Evolutionary conservation across 2,329 filamentous ascomycete genomes (phyloP).

Genomic region (Fonsecaea erecta): DNA sequence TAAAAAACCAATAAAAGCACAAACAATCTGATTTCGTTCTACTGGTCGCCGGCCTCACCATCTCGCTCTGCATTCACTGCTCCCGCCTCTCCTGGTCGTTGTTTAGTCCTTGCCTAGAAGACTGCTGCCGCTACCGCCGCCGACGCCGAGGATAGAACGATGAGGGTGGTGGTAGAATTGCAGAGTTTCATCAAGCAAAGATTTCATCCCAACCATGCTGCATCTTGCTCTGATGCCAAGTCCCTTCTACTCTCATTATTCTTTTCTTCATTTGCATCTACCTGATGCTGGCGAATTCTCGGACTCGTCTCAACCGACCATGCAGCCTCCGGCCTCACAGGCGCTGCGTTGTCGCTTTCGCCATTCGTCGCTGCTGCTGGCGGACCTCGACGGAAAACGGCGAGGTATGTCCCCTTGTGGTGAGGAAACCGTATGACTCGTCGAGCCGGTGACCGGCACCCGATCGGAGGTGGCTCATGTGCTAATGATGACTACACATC

Average conservation of each 20-base stretch:
- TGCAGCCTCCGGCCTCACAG: not conserved
- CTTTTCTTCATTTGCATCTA: not conserved
- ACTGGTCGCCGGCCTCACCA: not conserved
- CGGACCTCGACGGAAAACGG: conserved; percentile 1
- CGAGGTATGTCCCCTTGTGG: conserved; percentile 1
- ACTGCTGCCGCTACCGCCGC: not conserved
- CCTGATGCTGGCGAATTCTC: not conserved
- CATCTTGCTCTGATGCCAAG: not conserved
- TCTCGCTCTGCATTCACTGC: not conserved
- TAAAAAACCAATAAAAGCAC: not conserved
- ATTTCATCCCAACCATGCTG: not conserved
- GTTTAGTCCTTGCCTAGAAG: not conserved
- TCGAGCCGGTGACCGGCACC: not conserved
- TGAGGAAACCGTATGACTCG: not conserved
- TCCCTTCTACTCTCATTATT: not conserved
- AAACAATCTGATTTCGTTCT: not conserved
- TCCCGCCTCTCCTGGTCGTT: not conserved
- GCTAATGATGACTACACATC: conserved; percentile 20
- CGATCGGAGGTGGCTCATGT: not conserved
- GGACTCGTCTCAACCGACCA: not conserved
- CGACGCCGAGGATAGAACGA: not conserved
- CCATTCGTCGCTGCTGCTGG: not conserved
- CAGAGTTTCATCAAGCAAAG: not conserved
- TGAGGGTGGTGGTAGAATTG: not conserved
- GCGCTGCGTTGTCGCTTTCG: not conserved